Evolutionary conservation across 208 protist genomes (phyloP), one percentile per base, ranked within the genome.

Genomic region (Leishmania braziliensis): DNA sequence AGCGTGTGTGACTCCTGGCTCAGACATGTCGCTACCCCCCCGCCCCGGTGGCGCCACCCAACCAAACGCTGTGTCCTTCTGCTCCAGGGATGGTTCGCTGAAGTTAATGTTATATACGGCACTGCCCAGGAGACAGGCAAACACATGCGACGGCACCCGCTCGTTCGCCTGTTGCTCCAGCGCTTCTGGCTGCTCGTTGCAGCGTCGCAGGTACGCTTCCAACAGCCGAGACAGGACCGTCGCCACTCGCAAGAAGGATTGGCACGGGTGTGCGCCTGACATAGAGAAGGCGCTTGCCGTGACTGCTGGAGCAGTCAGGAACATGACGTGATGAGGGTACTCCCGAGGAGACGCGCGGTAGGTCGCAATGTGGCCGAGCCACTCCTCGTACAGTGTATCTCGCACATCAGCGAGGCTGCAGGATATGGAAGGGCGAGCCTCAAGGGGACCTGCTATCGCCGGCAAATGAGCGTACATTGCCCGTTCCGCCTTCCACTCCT

Each of bases 251-350:
- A 53, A 5, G 29, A 63, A 78, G 12, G 50, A 43, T 5, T 16
- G 39, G 16, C 26, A 23, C 10, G 26, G 68, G 20, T 43, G 33
- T 12, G 51, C 2, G 53, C 1, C 39, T 12, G 72, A n/a, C 2
- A 14, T 36, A 58, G 63, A 56, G 63, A 51, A 26, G 20, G 56
- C 9, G 54, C 39, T 36, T 3, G 54, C 33, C 23, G 29, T 8
- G 26, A 58, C 20, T 20, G 58, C 43, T 29, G 51, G 48, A 23
- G 66, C 60, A 18, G 39, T 51, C 36, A 84, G 66, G 62, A 51
- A 26, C 26, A 90, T 36, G n/a, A 58, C 71, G 80, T 92, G 89
- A 58, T 84, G 79, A 6, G 89, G 89, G 69, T 91, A 89, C 43
- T 90, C 79, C 2, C 84, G 75, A 3, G 85, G 82, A 23, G 73